Percentiles rank a stretch among this genome's conserved stretches.
Evolutionary conservation across 306 rosid species (phyloP).

Genomic region (Malus orientalis): DNA sequence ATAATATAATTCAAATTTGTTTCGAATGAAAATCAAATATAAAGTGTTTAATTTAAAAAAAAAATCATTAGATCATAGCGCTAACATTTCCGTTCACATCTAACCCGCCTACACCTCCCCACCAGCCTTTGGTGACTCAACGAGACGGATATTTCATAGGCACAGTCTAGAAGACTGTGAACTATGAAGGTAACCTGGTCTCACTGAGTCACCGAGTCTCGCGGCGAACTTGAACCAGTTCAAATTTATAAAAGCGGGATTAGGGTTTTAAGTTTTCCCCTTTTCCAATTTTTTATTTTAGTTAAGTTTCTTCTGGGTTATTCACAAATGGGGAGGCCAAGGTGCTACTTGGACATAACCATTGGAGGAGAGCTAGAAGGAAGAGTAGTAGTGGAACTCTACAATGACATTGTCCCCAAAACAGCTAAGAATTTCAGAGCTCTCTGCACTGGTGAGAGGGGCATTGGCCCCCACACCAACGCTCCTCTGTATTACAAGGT

Average conservation of each 20-base stretch:
- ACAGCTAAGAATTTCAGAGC: conserved; percentile 76
- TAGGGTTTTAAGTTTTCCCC: neutral
- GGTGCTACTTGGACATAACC: conserved; percentile 50
- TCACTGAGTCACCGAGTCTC: neutral
- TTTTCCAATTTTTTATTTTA: neutral
- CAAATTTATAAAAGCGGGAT: conserved; percentile 1
- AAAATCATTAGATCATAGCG: no score
- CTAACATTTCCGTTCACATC: no score
- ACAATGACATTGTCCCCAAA: conserved; percentile 57
- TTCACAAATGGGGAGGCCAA: conserved; percentile 42
- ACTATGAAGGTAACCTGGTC: neutral
- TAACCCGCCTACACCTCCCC: neutral
- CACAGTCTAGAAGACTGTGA: neutral
- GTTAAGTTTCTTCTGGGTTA: conserved; percentile 28
- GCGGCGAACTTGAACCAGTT: neutral
- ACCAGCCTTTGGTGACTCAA: neutral
- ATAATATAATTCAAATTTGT: no score
- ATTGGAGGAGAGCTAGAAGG: conserved; percentile 68
- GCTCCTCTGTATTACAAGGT: conserved; percentile 75
- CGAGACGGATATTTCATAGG: neutral
- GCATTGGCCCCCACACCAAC: conserved; percentile 40
- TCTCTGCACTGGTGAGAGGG: conserved; percentile 67
- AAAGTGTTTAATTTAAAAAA: no score
- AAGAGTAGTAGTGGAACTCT: conserved; percentile 58
- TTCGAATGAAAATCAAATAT: no score